Base-by-base conservation (phyloP, 1,284 basidiomycete genomes). In the Trichosporon sp. region DNA sequence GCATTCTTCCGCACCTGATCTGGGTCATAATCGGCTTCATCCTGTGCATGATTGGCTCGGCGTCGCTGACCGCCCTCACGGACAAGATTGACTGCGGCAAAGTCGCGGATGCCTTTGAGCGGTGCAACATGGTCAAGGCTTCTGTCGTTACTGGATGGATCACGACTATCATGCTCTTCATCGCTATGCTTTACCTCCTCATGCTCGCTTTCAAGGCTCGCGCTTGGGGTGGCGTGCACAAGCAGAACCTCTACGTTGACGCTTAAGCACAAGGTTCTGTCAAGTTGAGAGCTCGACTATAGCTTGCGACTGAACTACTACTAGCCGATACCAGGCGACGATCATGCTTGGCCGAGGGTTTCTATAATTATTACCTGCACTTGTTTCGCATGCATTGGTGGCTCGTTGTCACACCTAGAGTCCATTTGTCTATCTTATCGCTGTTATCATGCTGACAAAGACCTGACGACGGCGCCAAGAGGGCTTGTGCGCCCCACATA, bases 91-190 rank as follows among this genome's bases (percentile, higher is more conserved):
- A 65, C 62, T 82, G 81, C 70, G 72, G 73, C 31, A 65, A 69
- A 56, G 62, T 69, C 14, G 65, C 37, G 19, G 64, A 74, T 40
- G 61, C 58, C 6, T 81, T 79, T 61, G 64, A 60, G 32, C 64
- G 77, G 32, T 81, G 81, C 68, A 73, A 71, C 59, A 73, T 77
- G 16, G 76, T 80, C 62, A 80, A 80, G 69, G 75, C 75, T 19
- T 69, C 79, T 16, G 76, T 80, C 31, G 72, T 76, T 34, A 74
- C 79, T 44, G 69, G 70, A 49, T 81, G 80, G 80, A 79, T 80
- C 58, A 78, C 78, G 63, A 79, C 78, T 5, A 73, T 81, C 69
- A 74, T 79, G 69, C 59, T 77, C 57, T 75, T 77, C 66, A 52
- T 73, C 58, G 66, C 71, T 13, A 65, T 76, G 61, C 11, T 73